Percentiles rank a stretch among this genome's conserved stretches.
These are phyloP conservation scores for Nicotiana tabacum DNA, from an alignment of 257 asterid species.

Conservation along the genomic window DNA sequence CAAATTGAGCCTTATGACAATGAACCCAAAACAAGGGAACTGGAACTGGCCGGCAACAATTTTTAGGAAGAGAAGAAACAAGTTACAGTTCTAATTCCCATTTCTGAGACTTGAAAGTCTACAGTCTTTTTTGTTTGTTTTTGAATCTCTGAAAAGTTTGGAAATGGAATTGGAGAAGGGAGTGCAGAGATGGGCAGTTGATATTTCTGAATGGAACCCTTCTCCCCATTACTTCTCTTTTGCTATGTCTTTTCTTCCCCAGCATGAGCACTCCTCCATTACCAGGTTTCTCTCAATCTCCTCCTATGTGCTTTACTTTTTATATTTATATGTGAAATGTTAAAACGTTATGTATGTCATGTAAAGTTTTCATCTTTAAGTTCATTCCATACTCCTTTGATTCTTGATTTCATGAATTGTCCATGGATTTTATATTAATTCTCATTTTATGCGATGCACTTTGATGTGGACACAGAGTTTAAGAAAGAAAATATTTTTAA, in stretches of 20 bases:
- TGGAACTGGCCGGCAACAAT: neutral
- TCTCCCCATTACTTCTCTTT: conserved; percentile 41
- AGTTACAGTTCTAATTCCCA: neutral
- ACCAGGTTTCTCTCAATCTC: conserved; percentile 39
- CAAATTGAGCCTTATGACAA: no score
- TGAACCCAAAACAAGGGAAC: no score
- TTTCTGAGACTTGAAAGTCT: neutral
- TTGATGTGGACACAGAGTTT: no score
- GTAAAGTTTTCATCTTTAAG: neutral
- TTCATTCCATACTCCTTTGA: neutral
- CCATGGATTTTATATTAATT: neutral
- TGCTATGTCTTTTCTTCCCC: conserved; percentile 55
- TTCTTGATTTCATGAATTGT: neutral
- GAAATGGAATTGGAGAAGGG: conserved; percentile 47
- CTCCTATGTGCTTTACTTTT: neutral
- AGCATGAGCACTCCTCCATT: conserved; percentile 48
- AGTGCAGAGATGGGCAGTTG: conserved; percentile 66
- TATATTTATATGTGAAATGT: neutral
- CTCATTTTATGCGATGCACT: no score
- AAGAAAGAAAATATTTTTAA: no score
- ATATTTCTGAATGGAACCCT: conserved; percentile 63
- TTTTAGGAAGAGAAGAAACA: neutral
- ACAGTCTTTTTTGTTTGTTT: neutral
- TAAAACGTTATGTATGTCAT: neutral
- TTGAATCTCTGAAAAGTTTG: neutral